Percentiles rank a stretch among this genome's conserved stretches.
These are phyloP conservation scores for Lachnellula occidentalis DNA, from an alignment of 2,329 filamentous ascomycete species.

Conservation along the genomic window DNA sequence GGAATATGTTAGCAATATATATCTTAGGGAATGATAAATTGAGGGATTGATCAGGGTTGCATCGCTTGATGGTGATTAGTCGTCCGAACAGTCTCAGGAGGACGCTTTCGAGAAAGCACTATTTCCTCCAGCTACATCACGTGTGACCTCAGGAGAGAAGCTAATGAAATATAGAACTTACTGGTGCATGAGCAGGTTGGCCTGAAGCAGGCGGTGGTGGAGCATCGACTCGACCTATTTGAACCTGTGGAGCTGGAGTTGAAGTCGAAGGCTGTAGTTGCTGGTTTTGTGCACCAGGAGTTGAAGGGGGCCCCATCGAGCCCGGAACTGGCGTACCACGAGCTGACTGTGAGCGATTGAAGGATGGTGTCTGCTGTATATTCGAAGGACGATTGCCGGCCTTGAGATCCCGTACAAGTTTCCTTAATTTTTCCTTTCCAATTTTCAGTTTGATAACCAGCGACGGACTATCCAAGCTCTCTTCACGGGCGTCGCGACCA, in stretches of 20 bases:
- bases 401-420: constrained; percentile 53
- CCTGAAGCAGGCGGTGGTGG: constrained; percentile 53
- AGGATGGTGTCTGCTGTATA: constrained; percentile 36
- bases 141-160: background rate
- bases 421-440: constrained; percentile 63
- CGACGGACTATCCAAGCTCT: constrained; percentile 60
- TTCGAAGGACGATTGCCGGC: constrained; percentile 37
- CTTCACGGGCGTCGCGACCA: constrained; percentile 66
- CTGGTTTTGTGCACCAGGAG: constrained; percentile 31
- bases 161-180: constrained; percentile 41
- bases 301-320: constrained; percentile 49
- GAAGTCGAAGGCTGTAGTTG: constrained; percentile 24
- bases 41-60: background rate
- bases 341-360: constrained; percentile 42
- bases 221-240: constrained; percentile 64
- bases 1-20: constrained; percentile 17
- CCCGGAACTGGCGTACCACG: constrained; percentile 45
- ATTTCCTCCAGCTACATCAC: too few relatives aligned
- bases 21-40: constrained; percentile 2
- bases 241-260: constrained; percentile 41
- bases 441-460: constrained; percentile 73
- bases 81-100: too few relatives aligned
- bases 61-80: too few relatives aligned
- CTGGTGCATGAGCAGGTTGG: constrained; percentile 50
- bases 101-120: too few relatives aligned